phyloP scores from a whole-genome alignment of 805 yeast species.

The Yamadazyma scolyti region DNA sequence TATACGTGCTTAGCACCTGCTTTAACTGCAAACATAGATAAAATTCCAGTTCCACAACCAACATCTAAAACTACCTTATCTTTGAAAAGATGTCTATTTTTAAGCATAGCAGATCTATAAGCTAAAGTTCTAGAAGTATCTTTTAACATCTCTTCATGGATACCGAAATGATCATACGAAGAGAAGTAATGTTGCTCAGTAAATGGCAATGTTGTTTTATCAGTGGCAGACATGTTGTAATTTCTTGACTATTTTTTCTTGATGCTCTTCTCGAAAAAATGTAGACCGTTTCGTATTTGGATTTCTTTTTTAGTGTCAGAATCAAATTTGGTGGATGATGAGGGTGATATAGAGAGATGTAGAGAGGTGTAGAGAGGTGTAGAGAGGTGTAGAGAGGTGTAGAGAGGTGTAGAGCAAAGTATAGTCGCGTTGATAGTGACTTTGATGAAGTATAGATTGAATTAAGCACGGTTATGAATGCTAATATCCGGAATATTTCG shows the following conservation, averaged over 20 bases:
- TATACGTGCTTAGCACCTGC: constrained; percentile 99
- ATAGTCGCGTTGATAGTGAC: too few species aligned
- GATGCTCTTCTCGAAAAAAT: too few species aligned
- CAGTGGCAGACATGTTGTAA: constrained; percentile 54
- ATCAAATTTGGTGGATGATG: too few species aligned
- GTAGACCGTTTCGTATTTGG: too few species aligned
- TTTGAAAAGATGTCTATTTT: constrained; percentile 83
- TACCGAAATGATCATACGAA: constrained; percentile 95
- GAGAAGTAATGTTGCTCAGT: constrained; percentile 91
- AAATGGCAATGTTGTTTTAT: constrained; percentile 58
- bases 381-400: too few species aligned
- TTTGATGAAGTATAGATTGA: too few species aligned
- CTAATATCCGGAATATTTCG: neutral
- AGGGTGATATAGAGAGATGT: too few species aligned
- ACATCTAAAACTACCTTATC: constrained; percentile 94
- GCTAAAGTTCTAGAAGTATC: constrained; percentile 90
- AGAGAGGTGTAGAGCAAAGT: too few species aligned
- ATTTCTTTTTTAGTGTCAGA: too few species aligned
- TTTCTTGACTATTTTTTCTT: constrained; percentile 2
- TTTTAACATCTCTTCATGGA: constrained; percentile 98
- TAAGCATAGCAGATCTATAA: constrained; percentile 87
- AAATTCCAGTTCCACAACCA: constrained; percentile 98
- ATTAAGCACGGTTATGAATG: too few species aligned
- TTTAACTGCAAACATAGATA: constrained; percentile 96
- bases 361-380: too few species aligned